Base-by-base conservation (phyloP, 345 rosid genomes). In the Streptanthus diversifolius region DNA sequence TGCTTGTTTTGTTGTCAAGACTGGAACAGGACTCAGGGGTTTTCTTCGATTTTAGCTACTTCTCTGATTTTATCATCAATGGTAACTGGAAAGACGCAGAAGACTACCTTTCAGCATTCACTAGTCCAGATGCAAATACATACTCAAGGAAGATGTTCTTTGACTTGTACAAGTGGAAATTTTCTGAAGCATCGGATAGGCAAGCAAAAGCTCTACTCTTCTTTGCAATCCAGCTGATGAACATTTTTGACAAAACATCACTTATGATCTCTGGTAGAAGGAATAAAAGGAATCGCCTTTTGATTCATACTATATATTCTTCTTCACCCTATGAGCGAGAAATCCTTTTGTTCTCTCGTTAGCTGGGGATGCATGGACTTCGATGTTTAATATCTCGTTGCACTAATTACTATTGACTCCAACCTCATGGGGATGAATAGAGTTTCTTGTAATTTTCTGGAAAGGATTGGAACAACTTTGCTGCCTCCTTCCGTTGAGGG, bases 41-140 rank as follows among this genome's bases (percentile, higher is more conserved):
- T 66, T 73, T 69, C 77, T 82, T 82, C 51, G 44, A 73, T 49
- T 54, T 48, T 51, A 18, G 58, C 51, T 80, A 51, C 49, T 79
- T 82, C 52, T 65, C 68, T 4, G 47, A 62, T 21, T 24, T 19
- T 14, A 69, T 82, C n/a, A 39, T 27, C 12, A 60, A 32, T 35
- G 77, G 82, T 63, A 75, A 76, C 15, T 79, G 69, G 74, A 78
- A 59, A 68, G 64, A 45, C 3, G 82, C 82, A 40, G 85, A 79
- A 22, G 62, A 66, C 5, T 79, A 82, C 35, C 80, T 79, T 69
- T 72, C 66, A 45, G 81, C 81, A 45, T 82, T 82, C 66, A 82
- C 81, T 44, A 15, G 36, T 27, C 67, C 71, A 12, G 30, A 73
- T 9, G 79, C 32, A 27, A 76, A 73, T 61, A 49, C 60, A 0